Evolutionary conservation across 2,329 filamentous ascomycete genomes (phyloP).

Genomic region (Fusarium liriodendri): DNA sequence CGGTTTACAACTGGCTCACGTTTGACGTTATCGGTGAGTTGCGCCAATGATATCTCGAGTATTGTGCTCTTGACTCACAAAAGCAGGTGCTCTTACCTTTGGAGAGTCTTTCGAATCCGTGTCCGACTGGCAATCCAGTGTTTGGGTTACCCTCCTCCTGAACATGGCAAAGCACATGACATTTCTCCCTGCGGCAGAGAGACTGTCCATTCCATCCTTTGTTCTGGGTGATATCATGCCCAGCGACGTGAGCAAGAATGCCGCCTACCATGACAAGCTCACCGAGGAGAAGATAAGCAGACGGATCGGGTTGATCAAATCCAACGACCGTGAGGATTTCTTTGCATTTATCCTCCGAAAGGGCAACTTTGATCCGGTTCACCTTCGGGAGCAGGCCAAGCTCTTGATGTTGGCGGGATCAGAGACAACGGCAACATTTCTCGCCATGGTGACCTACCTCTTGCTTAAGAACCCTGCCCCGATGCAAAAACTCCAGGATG

Average conservation of each 20-base stretch:
- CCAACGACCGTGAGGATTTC: slow-evolving; percentile 13
- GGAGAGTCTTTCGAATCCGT: slow-evolving; percentile 28
- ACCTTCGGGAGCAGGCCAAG: slow-evolving; percentile 29
- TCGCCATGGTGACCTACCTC: neutral
- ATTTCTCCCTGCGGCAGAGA: neutral
- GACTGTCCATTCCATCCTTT: slow-evolving; percentile 7
- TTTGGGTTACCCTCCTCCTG: slow-evolving; percentile 15
- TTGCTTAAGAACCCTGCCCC: slow-evolving; percentile 6
- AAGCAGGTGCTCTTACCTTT: slow-evolving; percentile 17
- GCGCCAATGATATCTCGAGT: rapidly evolving
- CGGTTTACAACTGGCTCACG: slow-evolving; percentile 21
- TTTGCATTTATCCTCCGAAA: slow-evolving; percentile 18
- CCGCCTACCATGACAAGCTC: neutral
- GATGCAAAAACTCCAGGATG: slow-evolving; percentile 4
- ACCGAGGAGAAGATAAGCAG: slow-evolving; percentile 11
- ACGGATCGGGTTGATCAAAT: slow-evolving; percentile 5
- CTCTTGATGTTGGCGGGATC: slow-evolving; percentile 21
- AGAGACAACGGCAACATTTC: slow-evolving; percentile 17
- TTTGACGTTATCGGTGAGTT: slow-evolving; percentile 29
- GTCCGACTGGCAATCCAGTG: neutral
- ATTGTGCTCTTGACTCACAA: neutral
- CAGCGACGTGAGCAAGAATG: neutral
- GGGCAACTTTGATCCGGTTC: neutral
- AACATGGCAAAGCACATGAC: neutral
- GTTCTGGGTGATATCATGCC: slow-evolving; percentile 7